Percentiles rank a stretch among this genome's conserved stretches.
Evolutionary conservation across 2,329 filamentous ascomycete species (phyloP).

Genomic region (Periconia sp.): DNA sequence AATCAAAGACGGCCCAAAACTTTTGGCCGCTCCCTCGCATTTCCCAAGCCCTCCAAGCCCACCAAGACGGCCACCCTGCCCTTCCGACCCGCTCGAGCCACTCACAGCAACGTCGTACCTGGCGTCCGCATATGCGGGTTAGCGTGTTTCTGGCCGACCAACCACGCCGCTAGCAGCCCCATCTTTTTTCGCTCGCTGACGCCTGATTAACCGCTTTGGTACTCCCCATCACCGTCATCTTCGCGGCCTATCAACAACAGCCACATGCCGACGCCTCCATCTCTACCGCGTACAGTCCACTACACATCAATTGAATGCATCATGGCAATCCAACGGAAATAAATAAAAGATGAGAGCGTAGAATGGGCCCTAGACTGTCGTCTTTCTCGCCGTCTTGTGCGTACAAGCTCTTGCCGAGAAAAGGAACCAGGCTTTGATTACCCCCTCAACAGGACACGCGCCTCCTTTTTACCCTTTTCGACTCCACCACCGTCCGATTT

Average conservation of each 20-base stretch:
- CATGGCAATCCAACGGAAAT: no score
- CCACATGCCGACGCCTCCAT: background rate
- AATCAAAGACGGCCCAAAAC: no score
- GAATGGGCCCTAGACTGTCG: no score
- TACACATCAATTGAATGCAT: no score
- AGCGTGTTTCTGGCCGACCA: background rate
- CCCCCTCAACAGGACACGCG: background rate
- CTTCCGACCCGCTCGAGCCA: background rate
- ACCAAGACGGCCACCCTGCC: background rate
- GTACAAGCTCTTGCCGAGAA: background rate
- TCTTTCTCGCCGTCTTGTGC: no score
- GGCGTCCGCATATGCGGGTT: background rate
- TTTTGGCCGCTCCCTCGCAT: no score
- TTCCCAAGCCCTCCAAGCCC: background rate
- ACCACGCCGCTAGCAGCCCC: background rate
- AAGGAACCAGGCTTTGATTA: background rate
- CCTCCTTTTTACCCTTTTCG: background rate
- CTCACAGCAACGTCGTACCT: background rate
- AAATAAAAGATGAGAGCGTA: no score
- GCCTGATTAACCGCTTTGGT: background rate
- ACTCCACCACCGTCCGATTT: background rate
- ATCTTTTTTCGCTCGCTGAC: background rate
- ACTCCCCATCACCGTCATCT: background rate
- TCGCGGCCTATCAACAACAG: background rate
- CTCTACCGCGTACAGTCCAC: no score